These are phyloP conservation scores for Solanum medicagineum DNA, from an alignment of 257 asterid genomes.

Conservation along the genomic window DNA sequence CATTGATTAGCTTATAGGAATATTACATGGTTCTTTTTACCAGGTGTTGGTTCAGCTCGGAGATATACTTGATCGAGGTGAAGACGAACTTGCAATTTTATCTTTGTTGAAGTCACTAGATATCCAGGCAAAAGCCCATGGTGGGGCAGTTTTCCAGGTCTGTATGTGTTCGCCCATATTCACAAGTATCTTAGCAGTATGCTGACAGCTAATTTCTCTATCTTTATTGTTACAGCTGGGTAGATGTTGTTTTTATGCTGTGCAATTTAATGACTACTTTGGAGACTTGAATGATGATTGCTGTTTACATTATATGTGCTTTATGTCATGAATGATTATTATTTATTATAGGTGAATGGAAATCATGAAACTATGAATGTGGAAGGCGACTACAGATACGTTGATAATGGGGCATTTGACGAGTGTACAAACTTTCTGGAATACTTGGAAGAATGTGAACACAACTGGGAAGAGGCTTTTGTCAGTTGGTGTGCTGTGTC, in stretches of 20 bases:
- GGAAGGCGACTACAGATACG: slow-evolving; percentile 87
- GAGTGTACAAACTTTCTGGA: slow-evolving; percentile 79
- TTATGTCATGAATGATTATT: neutral
- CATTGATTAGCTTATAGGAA: neutral
- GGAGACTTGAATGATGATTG: neutral
- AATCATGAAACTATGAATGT: slow-evolving; percentile 97
- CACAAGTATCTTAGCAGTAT: neutral
- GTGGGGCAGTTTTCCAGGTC: slow-evolving; percentile 99
- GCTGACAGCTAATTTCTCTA: neutral
- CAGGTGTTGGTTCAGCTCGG: slow-evolving; percentile 92
- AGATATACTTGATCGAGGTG: slow-evolving; percentile 93
- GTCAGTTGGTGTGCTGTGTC: slow-evolving; percentile 58
- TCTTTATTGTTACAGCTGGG: neutral
- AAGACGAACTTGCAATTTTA: slow-evolving; percentile 86
- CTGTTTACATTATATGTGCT: neutral
- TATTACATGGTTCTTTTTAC: neutral
- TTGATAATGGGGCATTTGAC: slow-evolving; percentile 63
- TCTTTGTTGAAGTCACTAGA: slow-evolving; percentile 68
- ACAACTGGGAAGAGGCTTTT: slow-evolving; percentile 86
- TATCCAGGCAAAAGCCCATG: slow-evolving; percentile 79
- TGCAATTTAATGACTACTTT: neutral
- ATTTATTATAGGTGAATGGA: slow-evolving; percentile 60
- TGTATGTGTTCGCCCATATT: neutral
- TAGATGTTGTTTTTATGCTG: neutral
- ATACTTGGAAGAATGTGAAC: slow-evolving; percentile 55